Conservation (phyloP, 352 stramenopile species). For the Phytophthora fragariae region DNA sequence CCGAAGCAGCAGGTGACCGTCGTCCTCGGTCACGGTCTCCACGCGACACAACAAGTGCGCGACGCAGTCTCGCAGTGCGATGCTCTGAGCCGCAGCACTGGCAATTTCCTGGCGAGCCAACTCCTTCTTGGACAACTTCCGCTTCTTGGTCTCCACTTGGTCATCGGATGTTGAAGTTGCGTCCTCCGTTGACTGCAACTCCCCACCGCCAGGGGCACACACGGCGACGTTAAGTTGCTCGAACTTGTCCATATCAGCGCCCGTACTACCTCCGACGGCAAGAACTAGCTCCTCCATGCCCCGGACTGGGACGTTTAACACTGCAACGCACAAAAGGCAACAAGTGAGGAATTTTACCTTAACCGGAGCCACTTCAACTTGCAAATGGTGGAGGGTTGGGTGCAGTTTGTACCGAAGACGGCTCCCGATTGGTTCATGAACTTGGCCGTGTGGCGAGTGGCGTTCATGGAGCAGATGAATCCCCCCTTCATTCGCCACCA, state of each 20-base stretch:
- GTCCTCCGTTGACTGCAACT: background rate
- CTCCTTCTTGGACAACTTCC: conserved; percentile 75
- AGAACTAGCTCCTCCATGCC: conserved; percentile 83
- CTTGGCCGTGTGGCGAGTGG: conserved; percentile 63
- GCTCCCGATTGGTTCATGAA: conserved; percentile 61
- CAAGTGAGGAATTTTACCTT: conserved; percentile 1
- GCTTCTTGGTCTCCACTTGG: conserved; percentile 35
- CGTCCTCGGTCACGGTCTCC: conserved; percentile 64
- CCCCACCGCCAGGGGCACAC: conserved; percentile 55
- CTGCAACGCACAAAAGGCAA: conserved; percentile 37
- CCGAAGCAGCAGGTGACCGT: conserved; percentile 77
- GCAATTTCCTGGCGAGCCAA: conserved; percentile 44
- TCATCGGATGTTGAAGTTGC: conserved; percentile 4
- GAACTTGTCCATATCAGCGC: conserved; percentile 72
- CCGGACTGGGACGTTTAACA: conserved; percentile 77
- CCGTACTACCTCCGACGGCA: conserved; percentile 71
- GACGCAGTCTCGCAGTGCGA: conserved; percentile 64
- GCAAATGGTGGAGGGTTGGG: conserved; percentile 5
- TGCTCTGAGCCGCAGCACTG: conserved; percentile 32
- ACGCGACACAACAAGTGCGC: conserved; percentile 79
- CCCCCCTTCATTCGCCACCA: conserved; percentile 46
- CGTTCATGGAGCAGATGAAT: conserved; percentile 88
- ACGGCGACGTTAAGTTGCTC: conserved; percentile 49
- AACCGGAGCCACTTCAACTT: conserved; percentile 10
- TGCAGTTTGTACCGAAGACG: conserved; percentile 59